These are phyloP conservation scores for Phytophthora multivora DNA, from an alignment of 352 stramenopile species.

Conservation along the genomic window DNA sequence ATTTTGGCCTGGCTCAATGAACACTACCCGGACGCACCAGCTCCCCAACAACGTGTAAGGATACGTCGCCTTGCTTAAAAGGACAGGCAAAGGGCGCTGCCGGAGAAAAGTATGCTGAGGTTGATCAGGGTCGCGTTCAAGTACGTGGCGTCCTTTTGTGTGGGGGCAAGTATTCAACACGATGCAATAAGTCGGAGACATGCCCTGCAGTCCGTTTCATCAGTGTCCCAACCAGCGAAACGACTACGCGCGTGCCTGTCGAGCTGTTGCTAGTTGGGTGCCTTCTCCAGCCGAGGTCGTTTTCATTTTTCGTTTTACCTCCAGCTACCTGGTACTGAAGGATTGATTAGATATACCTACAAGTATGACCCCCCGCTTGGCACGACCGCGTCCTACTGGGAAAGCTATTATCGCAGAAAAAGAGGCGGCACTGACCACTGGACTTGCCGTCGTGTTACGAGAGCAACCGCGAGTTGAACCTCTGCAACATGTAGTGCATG, in stretches of 20 bases:
- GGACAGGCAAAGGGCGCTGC: background rate
- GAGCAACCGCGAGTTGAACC: constrained; percentile 22
- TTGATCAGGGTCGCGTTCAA: background rate
- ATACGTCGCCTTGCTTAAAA: constrained; percentile 8
- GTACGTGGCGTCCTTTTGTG: constrained; percentile 1
- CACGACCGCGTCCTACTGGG: background rate
- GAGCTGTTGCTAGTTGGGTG: background rate
- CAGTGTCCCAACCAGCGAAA: constrained; percentile 7
- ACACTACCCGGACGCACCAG: constrained; percentile 30
- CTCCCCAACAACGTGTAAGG: constrained; percentile 12
- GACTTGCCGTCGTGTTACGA: constrained; percentile 27
- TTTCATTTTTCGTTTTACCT: constrained; percentile 21
- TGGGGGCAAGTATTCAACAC: background rate
- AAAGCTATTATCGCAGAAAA: constrained; percentile 8
- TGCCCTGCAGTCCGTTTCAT: background rate
- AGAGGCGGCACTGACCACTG: constrained; percentile 22
- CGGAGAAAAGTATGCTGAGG: background rate
- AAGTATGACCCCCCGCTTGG: constrained; percentile 4
- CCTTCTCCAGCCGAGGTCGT: background rate
- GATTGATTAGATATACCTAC: background rate
- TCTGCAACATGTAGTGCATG: constrained; percentile 31
- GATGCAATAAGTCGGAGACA: background rate
- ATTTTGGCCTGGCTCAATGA: constrained; percentile 38
- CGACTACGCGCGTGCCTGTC: constrained; percentile 10
- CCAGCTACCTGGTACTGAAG: constrained; percentile 1